These are phyloP conservation scores for Yamadazyma scolyti DNA, from an alignment of 805 yeast species.

Conservation along the genomic window DNA sequence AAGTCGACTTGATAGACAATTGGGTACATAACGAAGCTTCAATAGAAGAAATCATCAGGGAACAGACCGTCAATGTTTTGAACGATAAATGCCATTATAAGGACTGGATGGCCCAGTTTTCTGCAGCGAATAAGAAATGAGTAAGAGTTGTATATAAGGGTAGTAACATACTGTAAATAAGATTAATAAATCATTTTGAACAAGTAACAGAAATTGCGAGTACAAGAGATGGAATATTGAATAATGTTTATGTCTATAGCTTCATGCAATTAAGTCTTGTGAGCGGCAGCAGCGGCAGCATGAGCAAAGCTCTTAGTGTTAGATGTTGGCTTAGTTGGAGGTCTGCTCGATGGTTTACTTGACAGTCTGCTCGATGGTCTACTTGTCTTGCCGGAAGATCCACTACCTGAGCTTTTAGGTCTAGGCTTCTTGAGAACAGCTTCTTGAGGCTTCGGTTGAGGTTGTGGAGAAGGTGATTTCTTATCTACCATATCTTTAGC, in stretches of 20 bases:
- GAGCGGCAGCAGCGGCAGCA: constrained; percentile 47
- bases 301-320: constrained; percentile 34
- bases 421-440: constrained; percentile 6
- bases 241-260: too few species aligned
- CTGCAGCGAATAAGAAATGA: background rate
- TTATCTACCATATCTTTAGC: constrained; percentile 52
- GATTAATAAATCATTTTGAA: too few species aligned
- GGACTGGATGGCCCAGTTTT: constrained; percentile 32
- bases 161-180: too few species aligned
- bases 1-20: constrained; percentile 26
- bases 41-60: constrained; percentile 31
- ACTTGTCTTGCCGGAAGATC: constrained; percentile 10
- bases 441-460: constrained; percentile 1
- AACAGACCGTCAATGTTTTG: constrained; percentile 28
- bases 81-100: constrained; percentile 34
- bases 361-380: background rate
- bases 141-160: too few species aligned
- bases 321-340: background rate
- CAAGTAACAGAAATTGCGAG: background rate
- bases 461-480: constrained; percentile 5
- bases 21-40: constrained; percentile 35
- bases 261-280: too few species aligned
- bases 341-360: too few species aligned
- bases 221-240: too few species aligned
- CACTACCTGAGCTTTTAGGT: constrained; percentile 8